Conservation (phyloP, 108 stramenopile species). For the Pseudonitzschia delicatissima region DNA sequence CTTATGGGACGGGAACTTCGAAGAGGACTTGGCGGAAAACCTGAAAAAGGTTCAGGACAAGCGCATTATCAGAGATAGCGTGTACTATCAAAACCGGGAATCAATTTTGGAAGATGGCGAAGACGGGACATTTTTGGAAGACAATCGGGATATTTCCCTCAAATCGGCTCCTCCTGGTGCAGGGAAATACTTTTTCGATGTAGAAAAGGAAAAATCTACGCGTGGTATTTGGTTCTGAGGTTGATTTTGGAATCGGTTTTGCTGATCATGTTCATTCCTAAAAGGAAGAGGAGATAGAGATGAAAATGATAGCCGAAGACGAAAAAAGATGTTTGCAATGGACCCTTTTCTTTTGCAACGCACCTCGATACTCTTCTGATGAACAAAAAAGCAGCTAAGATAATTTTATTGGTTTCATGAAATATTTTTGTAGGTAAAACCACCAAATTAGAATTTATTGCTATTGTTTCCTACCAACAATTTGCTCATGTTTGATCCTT, state of each 20-base stretch:
- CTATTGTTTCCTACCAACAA: not conserved
- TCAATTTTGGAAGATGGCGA: not conserved
- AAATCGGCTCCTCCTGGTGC: slow-evolving; percentile 12
- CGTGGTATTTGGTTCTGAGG: slow-evolving; percentile 38
- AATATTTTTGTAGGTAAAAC: no score
- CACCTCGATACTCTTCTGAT: no score
- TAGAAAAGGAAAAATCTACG: slow-evolving; percentile 35
- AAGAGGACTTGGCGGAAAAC: not conserved
- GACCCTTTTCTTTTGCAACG: no score
- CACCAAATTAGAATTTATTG: not conserved
- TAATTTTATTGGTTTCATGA: no score
- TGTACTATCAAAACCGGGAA: not conserved
- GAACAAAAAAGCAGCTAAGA: no score
- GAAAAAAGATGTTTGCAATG: no score
- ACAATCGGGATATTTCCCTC: no score
- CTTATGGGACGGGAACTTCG: slow-evolving; percentile 23
- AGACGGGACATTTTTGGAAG: no score
- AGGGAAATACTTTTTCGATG: slow-evolving; percentile 22
- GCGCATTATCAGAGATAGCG: slow-evolving; percentile 1
- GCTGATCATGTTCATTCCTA: not conserved
- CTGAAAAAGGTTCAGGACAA: slow-evolving; percentile 13
- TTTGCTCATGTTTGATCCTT: no score
- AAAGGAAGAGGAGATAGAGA: no score
- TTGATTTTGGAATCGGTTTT: not conserved
- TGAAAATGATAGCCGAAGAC: no score